Conservation (phyloP, 75 land plant genomes). For the Pinus tabuliformis region DNA sequence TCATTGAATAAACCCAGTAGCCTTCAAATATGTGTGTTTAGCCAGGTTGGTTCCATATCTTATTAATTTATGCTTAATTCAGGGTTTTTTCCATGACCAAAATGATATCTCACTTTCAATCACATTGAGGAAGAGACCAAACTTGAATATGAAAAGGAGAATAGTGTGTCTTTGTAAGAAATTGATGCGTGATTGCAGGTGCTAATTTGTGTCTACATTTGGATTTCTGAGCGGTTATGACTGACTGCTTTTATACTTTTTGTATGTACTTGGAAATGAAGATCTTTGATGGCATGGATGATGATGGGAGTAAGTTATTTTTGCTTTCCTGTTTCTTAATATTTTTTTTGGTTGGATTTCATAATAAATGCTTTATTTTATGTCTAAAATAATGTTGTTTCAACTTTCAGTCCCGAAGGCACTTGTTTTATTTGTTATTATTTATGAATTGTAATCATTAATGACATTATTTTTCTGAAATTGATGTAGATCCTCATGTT, state of each 20-base stretch:
- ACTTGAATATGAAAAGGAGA: background rate
- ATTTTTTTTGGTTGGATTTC: background rate
- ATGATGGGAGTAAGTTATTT: conserved; percentile 68
- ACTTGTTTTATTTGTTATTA: background rate
- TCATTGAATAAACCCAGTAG: too few relatives aligned
- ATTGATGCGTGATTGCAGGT: background rate
- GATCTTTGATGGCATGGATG: conserved; percentile 80
- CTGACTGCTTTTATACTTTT: background rate
- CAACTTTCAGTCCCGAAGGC: background rate
- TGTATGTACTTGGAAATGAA: conserved; percentile 13
- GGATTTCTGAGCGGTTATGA: background rate
- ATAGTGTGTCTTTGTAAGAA: background rate
- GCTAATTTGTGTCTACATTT: background rate
- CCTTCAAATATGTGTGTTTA: background rate
- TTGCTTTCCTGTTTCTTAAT: conserved; percentile 4
- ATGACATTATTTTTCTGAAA: background rate
- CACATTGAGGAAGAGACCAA: background rate
- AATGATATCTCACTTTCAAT: background rate
- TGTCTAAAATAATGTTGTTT: background rate
- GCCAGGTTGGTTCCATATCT: background rate
- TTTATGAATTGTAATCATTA: background rate
- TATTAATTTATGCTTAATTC: background rate
- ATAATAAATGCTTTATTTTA: background rate
- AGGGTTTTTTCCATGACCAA: background rate
- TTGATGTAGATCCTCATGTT: background rate